Percentiles rank a stretch among this genome's conserved stretches.
Evolutionary conservation across 179 eudicot genomes (phyloP).

Genomic region (Actinidia arguta): DNA sequence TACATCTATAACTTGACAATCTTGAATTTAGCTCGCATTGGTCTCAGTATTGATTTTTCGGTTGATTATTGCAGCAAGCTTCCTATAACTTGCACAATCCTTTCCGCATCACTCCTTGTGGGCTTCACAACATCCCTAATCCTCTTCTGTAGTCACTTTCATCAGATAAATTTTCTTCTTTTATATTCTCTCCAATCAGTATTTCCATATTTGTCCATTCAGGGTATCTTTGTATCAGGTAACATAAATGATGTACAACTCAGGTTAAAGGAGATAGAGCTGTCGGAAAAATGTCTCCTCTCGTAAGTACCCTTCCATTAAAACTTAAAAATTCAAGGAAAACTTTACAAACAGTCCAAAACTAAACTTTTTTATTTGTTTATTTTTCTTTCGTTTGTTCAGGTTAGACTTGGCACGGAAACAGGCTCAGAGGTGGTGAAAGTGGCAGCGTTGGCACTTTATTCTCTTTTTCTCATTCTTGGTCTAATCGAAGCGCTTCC

Average conservation of each 20-base stretch:
- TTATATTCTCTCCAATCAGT: neutral
- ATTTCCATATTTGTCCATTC: neutral
- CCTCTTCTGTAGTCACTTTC: constrained; percentile 97
- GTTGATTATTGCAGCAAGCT: constrained; percentile 38
- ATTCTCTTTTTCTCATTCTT: constrained; percentile 46
- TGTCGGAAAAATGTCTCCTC: constrained; percentile 85
- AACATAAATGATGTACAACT: constrained; percentile 23
- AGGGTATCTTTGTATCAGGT: constrained; percentile 1
- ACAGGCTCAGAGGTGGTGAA: constrained; percentile 67
- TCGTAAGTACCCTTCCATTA: constrained; percentile 52
- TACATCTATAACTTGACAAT: constrained; percentile 4
- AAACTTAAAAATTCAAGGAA: neutral
- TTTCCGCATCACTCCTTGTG: constrained; percentile 77
- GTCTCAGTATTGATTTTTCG: constrained; percentile 7
- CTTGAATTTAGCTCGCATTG: neutral
- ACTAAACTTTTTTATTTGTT: neutral
- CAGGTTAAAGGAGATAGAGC: constrained; percentile 83
- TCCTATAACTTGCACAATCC: constrained; percentile 54
- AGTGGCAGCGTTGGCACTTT: constrained; percentile 50
- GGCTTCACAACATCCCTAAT: constrained; percentile 87
- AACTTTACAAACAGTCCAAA: neutral
- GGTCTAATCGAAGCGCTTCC: constrained; percentile 68
- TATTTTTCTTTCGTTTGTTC: neutral
- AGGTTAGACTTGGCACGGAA: constrained; percentile 32
- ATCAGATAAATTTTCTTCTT: constrained; percentile 60